These are phyloP conservation scores for Gleditsia sinensis DNA, from an alignment of 306 rosid genomes.

Conservation along the genomic window DNA sequence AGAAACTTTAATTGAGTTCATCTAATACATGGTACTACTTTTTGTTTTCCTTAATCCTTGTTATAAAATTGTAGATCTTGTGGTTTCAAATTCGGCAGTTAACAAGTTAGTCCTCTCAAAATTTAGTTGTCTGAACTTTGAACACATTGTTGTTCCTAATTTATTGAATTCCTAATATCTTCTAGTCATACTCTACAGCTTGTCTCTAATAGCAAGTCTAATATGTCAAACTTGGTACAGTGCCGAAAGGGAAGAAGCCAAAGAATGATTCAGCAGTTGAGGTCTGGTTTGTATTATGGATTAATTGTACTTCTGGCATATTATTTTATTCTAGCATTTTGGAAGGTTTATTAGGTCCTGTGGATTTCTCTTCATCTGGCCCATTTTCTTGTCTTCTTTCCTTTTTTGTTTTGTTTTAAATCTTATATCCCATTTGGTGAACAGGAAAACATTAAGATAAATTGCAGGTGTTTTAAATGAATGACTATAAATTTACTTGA, in stretches of 20 bases:
- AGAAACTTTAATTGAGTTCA: background rate
- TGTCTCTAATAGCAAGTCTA: constrained; percentile 28
- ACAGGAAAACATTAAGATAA: background rate
- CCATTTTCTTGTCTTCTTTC: constrained; percentile 5
- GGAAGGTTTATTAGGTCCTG: background rate
- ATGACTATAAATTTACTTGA: background rate
- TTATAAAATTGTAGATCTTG: background rate
- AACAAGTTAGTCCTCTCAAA: constrained; percentile 28
- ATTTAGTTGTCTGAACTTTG: constrained; percentile 1
- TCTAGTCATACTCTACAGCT: constrained; percentile 3
- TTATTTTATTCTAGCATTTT: background rate
- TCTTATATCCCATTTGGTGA: constrained; percentile 20
- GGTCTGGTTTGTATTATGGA: constrained; percentile 58
- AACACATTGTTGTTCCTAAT: constrained; percentile 6
- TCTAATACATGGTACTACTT: background rate
- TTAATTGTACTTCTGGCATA: constrained; percentile 22
- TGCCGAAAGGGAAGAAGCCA: constrained; percentile 75
- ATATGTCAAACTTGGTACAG: constrained; percentile 52
- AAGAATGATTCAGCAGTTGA: constrained; percentile 73
- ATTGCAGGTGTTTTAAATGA: constrained; percentile 14
- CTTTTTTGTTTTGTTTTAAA: background rate
- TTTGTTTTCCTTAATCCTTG: background rate
- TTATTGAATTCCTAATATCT: constrained; percentile 15
- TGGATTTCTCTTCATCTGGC: constrained; percentile 7
- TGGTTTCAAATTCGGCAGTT: constrained; percentile 7